Evolutionary conservation across 176 grass and related monocot species (phyloP), one percentile per base, ranked within the genome.

Genomic region (Aechmea fasciata): DNA sequence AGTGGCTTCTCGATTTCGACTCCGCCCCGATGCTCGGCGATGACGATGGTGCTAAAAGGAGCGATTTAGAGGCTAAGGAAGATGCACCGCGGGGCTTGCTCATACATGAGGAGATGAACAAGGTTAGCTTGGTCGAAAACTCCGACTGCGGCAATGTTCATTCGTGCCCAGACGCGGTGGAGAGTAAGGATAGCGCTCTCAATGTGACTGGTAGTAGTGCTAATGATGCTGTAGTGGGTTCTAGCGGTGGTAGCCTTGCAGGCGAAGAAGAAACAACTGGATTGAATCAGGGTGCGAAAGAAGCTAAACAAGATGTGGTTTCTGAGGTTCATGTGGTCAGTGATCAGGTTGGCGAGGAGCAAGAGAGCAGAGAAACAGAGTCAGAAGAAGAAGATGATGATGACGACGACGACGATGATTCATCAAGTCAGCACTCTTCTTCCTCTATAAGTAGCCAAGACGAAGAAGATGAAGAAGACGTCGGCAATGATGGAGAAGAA

Each of bases 1-100:
- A 82, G 92, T 96, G 92, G 92, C 83, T 96, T 48, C 17, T 91
- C 57, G 92, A 89, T 66, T 74, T 80, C 69, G 84, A 87, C 75
- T 49, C 48, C 11, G 49, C 49, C 59, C 53, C 49, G 64, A 87
- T 85, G 84, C 57, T 41, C 47, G 48, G 24, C 66, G 84, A 85
- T 63, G 69, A 80, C 51, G 66, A 3, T 69, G 3, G 29, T 41
- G 18, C 65, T 13, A 33, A 15, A 9, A 69, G 33, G 66, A 20
- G 51, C 13, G 76, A 55, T 14, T 57, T 77, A 5, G 78, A 28
- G 48, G 26, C 59, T 55, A 63, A 79, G 48, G 67, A 10, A 69
- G 83, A 71, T 11, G 23, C 59, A 6, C 14, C 63, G 3, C 6
- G 7, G 72, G 41, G 20, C 14, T 19, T 66, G 23, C n/a, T 57